Evolutionary conservation across 306 rosid genomes (phyloP).

Genomic region (Carpinus fangiana): DNA sequence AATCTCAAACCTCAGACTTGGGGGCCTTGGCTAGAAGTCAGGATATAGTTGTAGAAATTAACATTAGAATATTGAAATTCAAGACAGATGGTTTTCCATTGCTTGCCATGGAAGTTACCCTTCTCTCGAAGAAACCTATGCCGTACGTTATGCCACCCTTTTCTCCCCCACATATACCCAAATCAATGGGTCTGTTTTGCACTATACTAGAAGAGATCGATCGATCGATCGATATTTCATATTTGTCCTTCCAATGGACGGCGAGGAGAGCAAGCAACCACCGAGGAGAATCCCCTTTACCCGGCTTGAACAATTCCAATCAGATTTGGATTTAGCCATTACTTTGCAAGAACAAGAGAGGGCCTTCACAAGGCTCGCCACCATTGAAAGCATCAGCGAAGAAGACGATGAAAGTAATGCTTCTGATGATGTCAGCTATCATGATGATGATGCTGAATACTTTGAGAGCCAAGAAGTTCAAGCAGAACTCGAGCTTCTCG

Average conservation of each 20-base stretch:
- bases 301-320: conserved; percentile 55
- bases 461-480: conserved; percentile 36
- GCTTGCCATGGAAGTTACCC: conserved; percentile 57
- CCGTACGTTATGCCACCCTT: neutral
- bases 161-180: conserved; percentile 36
- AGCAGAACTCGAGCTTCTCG: conserved; percentile 41
- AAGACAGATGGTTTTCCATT: conserved; percentile 45
- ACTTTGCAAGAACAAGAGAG: conserved; percentile 64
- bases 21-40: neutral
- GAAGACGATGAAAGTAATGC: conserved; percentile 25
- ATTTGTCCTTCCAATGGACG: conserved; percentile 35
- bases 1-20: conserved; percentile 22
- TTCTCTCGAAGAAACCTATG: conserved; percentile 39
- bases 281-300: conserved; percentile 49
- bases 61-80: conserved; percentile 41
- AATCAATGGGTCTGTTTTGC: conserved; percentile 3
- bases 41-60: conserved; percentile 10
- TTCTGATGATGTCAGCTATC: conserved; percentile 17
- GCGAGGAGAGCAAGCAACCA: conserved; percentile 48
- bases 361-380: conserved; percentile 36
- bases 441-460: conserved; percentile 36
- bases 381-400: conserved; percentile 55
- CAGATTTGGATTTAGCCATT: conserved; percentile 55
- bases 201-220: conserved; percentile 7
- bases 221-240: conserved; percentile 1